Base-by-base conservation (phyloP, 202 grass and related monocot species). In the Bolboschoenoplectus hybrid region DNA sequence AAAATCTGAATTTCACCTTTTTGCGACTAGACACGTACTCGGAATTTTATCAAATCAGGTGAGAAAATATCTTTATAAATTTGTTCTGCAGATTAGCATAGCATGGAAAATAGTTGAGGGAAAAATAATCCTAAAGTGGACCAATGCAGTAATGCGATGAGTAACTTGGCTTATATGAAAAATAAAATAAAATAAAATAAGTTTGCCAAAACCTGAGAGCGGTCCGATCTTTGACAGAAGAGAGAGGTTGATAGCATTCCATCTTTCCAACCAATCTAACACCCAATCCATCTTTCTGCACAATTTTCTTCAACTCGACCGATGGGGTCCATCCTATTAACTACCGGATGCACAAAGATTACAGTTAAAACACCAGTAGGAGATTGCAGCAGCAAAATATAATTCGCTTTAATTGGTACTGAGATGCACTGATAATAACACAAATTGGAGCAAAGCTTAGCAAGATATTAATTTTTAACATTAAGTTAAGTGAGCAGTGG, bases 251-350 rank as follows among this genome's bases (percentile, higher is more conserved):
- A 80, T 94, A 94, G 12, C 79, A 64, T 71, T 94, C 90, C 69
- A 94, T 88, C 87, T 94, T 94, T 13, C 82, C 90, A 64, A 94
- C 73, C 72, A 94, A 81, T 70, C 90, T 83, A 40, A 56, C 86
- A 81, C 81, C 14, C 62, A 94, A 32, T 51, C 73, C 82, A 8
- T 92, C 90, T 86, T 89, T 94, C 36, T 56, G 62, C 2, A 40
- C 87, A 85, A 92, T 92, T 43, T 52, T 83, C 70, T 91, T 92
- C 88, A 92, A 66, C 46, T 94, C 90, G 70, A 92, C 11, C 10
- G 92, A 89, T 67, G 93, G 90, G 1, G 90, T 94, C 90, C 93
- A 94, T 8, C 91, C 91, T 75, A 95, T 89, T 78, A 91, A 65
- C 89, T 95, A 26, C 26, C 26, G 26, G 89, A 83, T 76, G 72